Percentiles rank a stretch among this genome's conserved stretches.
Evolutionary conservation across 2,329 filamentous ascomycete genomes (phyloP).

Genomic region (Hymenoscyphus fructigenus): DNA sequence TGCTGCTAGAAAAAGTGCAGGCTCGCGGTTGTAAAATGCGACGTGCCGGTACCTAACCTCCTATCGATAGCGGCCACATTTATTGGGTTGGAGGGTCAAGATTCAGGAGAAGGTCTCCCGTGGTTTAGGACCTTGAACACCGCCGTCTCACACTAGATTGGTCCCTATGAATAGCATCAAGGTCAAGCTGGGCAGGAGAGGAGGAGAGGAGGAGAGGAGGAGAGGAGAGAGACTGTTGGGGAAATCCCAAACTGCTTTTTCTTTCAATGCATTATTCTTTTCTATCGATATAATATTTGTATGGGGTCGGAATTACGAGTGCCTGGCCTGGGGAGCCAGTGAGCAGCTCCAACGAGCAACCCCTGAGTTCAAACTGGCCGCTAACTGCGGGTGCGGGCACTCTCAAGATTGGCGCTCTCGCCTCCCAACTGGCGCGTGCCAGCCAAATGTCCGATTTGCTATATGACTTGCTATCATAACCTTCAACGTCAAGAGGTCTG

Average conservation of each 20-base stretch:
- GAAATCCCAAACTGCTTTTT: not conserved
- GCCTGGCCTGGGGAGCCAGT: not conserved
- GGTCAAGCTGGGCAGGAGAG: not conserved
- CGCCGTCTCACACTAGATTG: slow-evolving; percentile 5
- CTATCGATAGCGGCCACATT: not conserved
- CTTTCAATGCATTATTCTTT: not conserved
- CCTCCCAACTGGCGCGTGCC: not conserved
- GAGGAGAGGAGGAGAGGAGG: no score
- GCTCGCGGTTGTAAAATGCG: not conserved
- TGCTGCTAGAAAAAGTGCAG: not conserved
- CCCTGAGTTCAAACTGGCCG: no score
- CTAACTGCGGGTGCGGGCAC: not conserved
- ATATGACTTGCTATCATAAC: no score
- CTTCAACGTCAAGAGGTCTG: not conserved
- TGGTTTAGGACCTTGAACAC: not conserved
- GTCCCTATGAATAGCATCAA: slow-evolving; percentile 8
- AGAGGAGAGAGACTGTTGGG: no score
- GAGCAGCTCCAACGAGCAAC: not conserved
- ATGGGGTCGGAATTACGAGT: not conserved
- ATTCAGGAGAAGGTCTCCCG: not conserved
- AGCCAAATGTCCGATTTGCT: no score
- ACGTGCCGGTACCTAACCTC: not conserved
- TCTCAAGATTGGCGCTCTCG: not conserved
- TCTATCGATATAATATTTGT: not conserved
- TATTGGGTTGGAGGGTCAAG: not conserved